Base-by-base conservation (phyloP, 345 rosid species). In the Brassica carinata region DNA sequence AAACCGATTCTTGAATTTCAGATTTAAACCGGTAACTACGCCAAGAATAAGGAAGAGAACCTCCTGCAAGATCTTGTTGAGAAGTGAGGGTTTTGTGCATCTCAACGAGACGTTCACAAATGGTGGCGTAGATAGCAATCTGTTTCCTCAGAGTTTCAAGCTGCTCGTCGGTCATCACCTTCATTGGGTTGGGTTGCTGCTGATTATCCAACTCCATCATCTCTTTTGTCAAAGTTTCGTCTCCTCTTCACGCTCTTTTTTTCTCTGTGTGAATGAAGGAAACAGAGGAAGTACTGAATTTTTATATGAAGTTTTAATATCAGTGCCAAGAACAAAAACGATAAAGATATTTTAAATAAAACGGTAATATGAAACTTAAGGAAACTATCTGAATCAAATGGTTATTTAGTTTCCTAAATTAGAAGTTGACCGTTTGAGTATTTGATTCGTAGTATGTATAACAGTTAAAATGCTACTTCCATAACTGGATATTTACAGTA, bases 131-230 rank as follows among this genome's bases (percentile, higher is more conserved):
- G 53, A 96, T 88, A 75, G 97, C 97, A 88, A 96, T 96, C 82
- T 96, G 99, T 82, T 90, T 91, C 83, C 97, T 84, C 7, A 94
- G 85, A 71, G 97, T 92, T 82, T 96, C 97, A 68, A 90, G 86
- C 75, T 96, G 99, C 77, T 96, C 97, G 77, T 96, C 99, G 27
- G 98, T 96, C 98, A 96, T 96, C 34, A 96, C 99, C 77, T 94
- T 94, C 58, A 91, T 89, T 29, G 31, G 31, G 31, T 77, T 83
- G 65, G 80, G 75, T 31, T 84, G 83, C 26, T 72, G 81, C 43
- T 81, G 86, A 79, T 84, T 79, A 17, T 82, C 89, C 87, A 87
- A 88, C 69, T 88, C 89, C 90, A 86, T 88, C 84, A 85, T 85
- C 77, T 61, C 74, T 36, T n/a, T 71, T 43, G 45, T 33, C 68